phyloP scores from a whole-genome alignment of 306 rosid genomes.

The Dalbergia cochinchinensis region DNA sequence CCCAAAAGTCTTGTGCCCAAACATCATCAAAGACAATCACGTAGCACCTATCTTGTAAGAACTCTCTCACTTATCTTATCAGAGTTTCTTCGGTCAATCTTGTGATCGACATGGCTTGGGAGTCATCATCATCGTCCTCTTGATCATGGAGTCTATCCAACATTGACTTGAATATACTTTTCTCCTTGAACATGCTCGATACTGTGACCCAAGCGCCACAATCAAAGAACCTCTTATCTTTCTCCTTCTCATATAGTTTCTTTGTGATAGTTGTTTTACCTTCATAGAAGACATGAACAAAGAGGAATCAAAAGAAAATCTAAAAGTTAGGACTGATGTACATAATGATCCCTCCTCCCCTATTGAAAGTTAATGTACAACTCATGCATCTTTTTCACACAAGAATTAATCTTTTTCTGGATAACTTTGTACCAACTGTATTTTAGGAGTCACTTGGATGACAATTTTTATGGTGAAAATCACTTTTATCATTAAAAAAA shows the following conservation, averaged over 20 bases:
- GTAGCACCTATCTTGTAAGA: background rate
- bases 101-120: too few relatives aligned
- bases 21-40: constrained; percentile 25
- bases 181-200: background rate
- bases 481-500: too few relatives aligned
- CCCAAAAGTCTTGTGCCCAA: constrained; percentile 26
- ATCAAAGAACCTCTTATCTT: background rate
- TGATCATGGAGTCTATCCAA: background rate
- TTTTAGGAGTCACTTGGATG: too few relatives aligned
- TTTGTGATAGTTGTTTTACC: constrained; percentile 26
- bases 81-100: background rate
- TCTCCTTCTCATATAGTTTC: background rate
- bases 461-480: too few relatives aligned
- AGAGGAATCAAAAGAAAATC: background rate
- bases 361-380: too few relatives aligned
- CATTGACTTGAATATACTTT: background rate
- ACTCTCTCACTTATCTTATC: background rate
- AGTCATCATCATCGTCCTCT: background rate
- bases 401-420: too few relatives aligned
- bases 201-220: constrained; percentile 13
- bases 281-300: background rate
- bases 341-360: too few relatives aligned
- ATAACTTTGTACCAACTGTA: too few relatives aligned
- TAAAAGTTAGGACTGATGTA: background rate
- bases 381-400: too few relatives aligned